Evolutionary conservation across 1,139 yeast genomes (phyloP).

Genomic region (Zhuliangozyma parablackwelliae): DNA sequence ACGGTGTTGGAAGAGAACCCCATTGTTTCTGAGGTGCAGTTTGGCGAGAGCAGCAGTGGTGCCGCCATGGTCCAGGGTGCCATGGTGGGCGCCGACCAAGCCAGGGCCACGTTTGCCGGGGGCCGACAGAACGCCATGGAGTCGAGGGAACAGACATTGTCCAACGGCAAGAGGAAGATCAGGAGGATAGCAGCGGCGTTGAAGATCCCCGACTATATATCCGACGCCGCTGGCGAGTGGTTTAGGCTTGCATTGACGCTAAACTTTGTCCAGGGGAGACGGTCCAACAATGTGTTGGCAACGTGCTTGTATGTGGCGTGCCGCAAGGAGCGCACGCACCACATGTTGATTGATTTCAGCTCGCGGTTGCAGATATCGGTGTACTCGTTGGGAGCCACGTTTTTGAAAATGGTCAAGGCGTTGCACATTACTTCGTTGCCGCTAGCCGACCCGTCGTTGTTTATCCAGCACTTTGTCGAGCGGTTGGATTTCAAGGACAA

Average conservation of each 20-base stretch:
- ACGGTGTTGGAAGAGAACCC: slow-evolving; percentile 87
- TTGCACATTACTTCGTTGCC: slow-evolving; percentile 75
- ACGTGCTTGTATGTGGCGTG: slow-evolving; percentile 95
- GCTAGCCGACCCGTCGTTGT: slow-evolving; percentile 88
- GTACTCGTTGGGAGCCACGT: slow-evolving; percentile 92
- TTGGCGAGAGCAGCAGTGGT: slow-evolving; percentile 87
- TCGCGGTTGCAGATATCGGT: slow-evolving; percentile 87
- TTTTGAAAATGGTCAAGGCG: slow-evolving; percentile 80
- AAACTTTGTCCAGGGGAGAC: slow-evolving; percentile 91
- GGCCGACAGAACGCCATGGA: slow-evolving; percentile 72
- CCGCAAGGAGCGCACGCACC: slow-evolving; percentile 84
- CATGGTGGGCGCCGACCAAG: slow-evolving; percentile 84
- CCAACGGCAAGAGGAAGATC: slow-evolving; percentile 75
- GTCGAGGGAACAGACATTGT: slow-evolving; percentile 81
- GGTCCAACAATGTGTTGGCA: slow-evolving; percentile 91
- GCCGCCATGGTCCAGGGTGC: slow-evolving; percentile 96
- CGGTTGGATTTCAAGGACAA: slow-evolving; percentile 71
- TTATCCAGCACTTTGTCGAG: slow-evolving; percentile 90
- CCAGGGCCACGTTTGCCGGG: slow-evolving; percentile 61
- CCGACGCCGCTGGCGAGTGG: slow-evolving; percentile 86
- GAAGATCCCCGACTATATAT: slow-evolving; percentile 74
- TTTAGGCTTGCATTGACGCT: slow-evolving; percentile 79
- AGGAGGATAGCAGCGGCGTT: slow-evolving; percentile 75
- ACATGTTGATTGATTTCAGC: slow-evolving; percentile 92
- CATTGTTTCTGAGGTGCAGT: slow-evolving; percentile 90